These are phyloP conservation scores for Rostrohypoxylon terebratum DNA, from an alignment of 495 filamentous ascomycete species.

Conservation along the genomic window DNA sequence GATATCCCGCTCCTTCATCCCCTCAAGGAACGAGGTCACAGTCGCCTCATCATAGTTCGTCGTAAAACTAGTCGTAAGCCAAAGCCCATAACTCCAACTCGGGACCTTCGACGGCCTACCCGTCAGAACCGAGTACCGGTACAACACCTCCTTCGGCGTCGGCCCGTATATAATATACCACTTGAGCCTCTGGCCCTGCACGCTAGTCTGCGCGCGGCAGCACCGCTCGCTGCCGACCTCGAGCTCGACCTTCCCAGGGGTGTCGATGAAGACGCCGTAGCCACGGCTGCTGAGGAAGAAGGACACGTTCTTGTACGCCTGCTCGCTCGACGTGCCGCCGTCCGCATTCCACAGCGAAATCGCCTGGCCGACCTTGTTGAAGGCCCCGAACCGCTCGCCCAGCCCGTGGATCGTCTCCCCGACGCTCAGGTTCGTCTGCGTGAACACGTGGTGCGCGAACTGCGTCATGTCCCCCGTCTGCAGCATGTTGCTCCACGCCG, in stretches of 20 bases:
- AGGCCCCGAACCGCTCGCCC: conserved; percentile 76
- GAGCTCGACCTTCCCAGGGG: conserved; percentile 68
- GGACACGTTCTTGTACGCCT: conserved; percentile 80
- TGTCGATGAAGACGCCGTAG: conserved; percentile 78
- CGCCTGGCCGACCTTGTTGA: conserved; percentile 76
- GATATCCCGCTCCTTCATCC: conserved; percentile 72
- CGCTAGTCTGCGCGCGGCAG: conserved; percentile 71
- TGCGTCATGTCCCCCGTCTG: conserved; percentile 66
- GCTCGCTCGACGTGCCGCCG: conserved; percentile 75
- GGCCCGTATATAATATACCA: conserved; percentile 75
- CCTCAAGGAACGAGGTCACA: conserved; percentile 73
- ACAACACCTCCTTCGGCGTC: conserved; percentile 73
- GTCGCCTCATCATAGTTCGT: conserved; percentile 77
- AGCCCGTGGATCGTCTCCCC: conserved; percentile 77
- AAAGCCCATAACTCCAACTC: conserved; percentile 77
- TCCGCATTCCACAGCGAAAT: conserved; percentile 79
- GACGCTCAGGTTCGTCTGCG: conserved; percentile 70
- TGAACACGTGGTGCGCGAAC: conserved; percentile 70
- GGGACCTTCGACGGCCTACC: conserved; percentile 70
- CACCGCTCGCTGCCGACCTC: conserved; percentile 77
- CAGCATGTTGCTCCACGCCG: conserved; percentile 61
- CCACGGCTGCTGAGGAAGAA: conserved; percentile 76
- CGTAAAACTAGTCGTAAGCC: conserved; percentile 77
- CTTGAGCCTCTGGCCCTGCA: conserved; percentile 69
- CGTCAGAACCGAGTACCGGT: conserved; percentile 71